Conservation (phyloP, 2,329 filamentous ascomycete species). For the Verticillium klebahnii region DNA sequence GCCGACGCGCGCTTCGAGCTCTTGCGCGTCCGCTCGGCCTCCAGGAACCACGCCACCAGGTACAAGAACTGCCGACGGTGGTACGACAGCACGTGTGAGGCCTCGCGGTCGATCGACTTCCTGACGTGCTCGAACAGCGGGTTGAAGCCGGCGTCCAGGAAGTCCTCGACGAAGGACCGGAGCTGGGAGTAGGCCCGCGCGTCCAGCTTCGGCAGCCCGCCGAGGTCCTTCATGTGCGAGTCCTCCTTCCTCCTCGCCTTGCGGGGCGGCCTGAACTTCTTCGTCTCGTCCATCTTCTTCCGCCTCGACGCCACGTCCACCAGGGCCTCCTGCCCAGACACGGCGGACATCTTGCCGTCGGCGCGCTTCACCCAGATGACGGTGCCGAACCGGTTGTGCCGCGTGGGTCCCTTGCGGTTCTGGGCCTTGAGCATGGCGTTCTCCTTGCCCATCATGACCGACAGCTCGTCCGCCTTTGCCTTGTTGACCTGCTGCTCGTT, state of each 20-base stretch:
- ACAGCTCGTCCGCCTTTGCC: slow-evolving; percentile 68
- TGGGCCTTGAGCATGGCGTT: slow-evolving; percentile 75
- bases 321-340: slow-evolving; percentile 85
- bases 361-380: slow-evolving; percentile 96
- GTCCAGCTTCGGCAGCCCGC: slow-evolving; percentile 66
- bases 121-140: slow-evolving; percentile 80
- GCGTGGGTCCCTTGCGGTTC: slow-evolving; percentile 71
- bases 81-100: slow-evolving; percentile 70
- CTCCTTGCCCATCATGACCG: slow-evolving; percentile 73
- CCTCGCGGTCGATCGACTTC: slow-evolving; percentile 86
- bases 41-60: slow-evolving; percentile 85
- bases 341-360: slow-evolving; percentile 75
- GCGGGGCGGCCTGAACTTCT: slow-evolving; percentile 82
- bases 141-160: slow-evolving; percentile 93
- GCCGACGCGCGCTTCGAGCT: slow-evolving; percentile 51
- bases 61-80: slow-evolving; percentile 90
- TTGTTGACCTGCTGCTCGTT: slow-evolving; percentile 66
- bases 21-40: slow-evolving; percentile 74
- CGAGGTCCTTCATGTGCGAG: slow-evolving; percentile 69
- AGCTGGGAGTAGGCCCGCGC: slow-evolving; percentile 71
- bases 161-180: slow-evolving; percentile 81
- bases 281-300: slow-evolving; percentile 84
- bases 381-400: slow-evolving; percentile 91
- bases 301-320: slow-evolving; percentile 68
- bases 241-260: slow-evolving; percentile 53